These are phyloP conservation scores for Cadophora sp. DNA, from an alignment of 2,329 filamentous ascomycete genomes.

Conservation along the genomic window DNA sequence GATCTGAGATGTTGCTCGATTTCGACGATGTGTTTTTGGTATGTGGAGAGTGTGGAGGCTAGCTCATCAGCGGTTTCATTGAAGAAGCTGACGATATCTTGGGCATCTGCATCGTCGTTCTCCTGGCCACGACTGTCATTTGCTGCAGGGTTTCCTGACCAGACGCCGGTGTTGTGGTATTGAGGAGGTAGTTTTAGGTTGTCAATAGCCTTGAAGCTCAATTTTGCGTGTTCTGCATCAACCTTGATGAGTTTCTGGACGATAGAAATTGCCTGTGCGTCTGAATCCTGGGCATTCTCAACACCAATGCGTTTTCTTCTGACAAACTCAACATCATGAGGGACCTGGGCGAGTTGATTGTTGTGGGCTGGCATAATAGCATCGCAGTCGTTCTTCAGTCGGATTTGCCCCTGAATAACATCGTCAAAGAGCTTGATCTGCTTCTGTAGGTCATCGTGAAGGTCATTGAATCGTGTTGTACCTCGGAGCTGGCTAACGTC, in stretches of 20 bases:
- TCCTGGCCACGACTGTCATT: constrained; percentile 46
- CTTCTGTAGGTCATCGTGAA: constrained; percentile 80
- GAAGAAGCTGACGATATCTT: constrained; percentile 69
- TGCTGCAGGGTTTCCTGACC: constrained; percentile 51
- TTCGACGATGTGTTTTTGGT: constrained; percentile 64
- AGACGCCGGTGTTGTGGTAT: constrained; percentile 52
- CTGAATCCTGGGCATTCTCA: constrained; percentile 66
- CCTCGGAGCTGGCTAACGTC: constrained; percentile 80
- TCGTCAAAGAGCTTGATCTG: constrained; percentile 80
- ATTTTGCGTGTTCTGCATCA: constrained; percentile 72
- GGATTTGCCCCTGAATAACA: constrained; percentile 81
- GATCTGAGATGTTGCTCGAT: constrained; percentile 70
- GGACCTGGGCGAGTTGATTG: constrained; percentile 67
- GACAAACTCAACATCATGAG: constrained; percentile 69
- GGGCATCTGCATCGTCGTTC: constrained; percentile 56
- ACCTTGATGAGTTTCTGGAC: constrained; percentile 64
- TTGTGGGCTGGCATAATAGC: constrained; percentile 70
- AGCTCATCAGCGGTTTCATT: constrained; percentile 68
- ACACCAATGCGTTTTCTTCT: constrained; percentile 66
- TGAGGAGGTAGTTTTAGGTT: constrained; percentile 73
- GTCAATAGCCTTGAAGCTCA: constrained; percentile 76
- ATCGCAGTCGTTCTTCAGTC: constrained; percentile 77
- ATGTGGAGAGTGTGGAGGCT: constrained; percentile 60
- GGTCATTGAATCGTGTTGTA: constrained; percentile 91
- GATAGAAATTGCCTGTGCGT: constrained; percentile 64